Base-by-base conservation (phyloP, 495 filamentous ascomycete genomes). In the Platismatia glauca region DNA sequence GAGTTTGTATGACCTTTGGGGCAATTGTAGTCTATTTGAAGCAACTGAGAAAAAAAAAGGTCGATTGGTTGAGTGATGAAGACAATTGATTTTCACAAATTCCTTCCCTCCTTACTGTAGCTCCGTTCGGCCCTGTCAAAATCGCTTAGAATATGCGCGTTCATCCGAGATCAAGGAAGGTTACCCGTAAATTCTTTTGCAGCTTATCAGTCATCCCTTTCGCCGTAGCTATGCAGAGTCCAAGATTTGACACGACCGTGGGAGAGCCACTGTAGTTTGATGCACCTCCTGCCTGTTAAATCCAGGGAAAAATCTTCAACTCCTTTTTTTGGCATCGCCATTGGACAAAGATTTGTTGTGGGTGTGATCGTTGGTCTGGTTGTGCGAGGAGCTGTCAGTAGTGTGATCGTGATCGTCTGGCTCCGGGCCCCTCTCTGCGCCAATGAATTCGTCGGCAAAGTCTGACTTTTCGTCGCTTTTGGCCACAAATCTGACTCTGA, bases 401-500 rank as follows among this genome's bases (percentile, higher is more conserved):
- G 29, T 69, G 41, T 76, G 68, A n/a, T 75, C 57, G 57, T 80
- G 74, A 29, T 81, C 77, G 64, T 89, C 85, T 22, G 84, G 82
- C 72, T 95, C 89, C 0, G 86, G 86, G 62, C 80, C 87, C 11
- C 76, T 78, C 68, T 89, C 83, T 8, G 80, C 77, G 4, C 80
- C 71, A 59, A 96, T 90, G 67, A 95, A 95, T 71, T 95, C 89
- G 69, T 93, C 87, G 29, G 84, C 79, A 66, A 87, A 84, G 57
- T 80, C 77, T 20, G 76, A 66, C 18, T 74, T 67, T 8, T 74
- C 68, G 33, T 73, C 71, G 39, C 85, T 83, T 62, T 82, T 83
- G 5, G 89, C 82, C 57, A 94, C 82, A 68, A 96, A 96, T 53
- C 91, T 83, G 41, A 98, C 80, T 57, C 85, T 85, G 29, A 98